Conservation (phyloP, 768 basidiomycete genomes). For the Russula sp. region DNA sequence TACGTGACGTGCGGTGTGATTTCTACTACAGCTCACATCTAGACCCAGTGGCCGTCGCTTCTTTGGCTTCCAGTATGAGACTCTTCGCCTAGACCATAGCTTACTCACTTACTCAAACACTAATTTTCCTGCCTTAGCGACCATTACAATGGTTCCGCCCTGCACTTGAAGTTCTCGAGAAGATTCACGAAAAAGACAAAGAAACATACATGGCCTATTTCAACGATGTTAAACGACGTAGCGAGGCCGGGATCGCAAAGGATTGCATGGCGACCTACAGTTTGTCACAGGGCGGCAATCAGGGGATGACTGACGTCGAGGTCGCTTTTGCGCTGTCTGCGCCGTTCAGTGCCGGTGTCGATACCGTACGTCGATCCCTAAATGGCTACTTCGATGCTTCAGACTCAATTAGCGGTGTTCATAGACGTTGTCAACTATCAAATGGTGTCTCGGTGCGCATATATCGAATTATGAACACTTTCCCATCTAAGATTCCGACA, state of each 20-base stretch:
- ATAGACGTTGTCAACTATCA: conserved; percentile 17
- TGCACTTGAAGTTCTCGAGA: background rate
- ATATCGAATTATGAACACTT: background rate
- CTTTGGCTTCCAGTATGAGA: conserved; percentile 21
- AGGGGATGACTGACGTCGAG: conserved; percentile 12
- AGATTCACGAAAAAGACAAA: background rate
- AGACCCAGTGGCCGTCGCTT: conserved; percentile 15
- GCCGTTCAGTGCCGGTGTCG: conserved; percentile 21
- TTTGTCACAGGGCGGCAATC: conserved; percentile 7
- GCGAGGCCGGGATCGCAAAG: conserved; percentile 7
- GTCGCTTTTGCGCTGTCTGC: conserved; percentile 20
- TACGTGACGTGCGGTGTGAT: background rate
- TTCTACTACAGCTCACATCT: background rate
- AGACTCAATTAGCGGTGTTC: background rate
- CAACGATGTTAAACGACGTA: conserved; percentile 10
- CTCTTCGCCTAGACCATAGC: background rate
- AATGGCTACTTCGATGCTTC: background rate
- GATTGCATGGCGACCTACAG: conserved; percentile 18
- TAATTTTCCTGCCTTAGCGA: background rate
- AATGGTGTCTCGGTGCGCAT: conserved; percentile 8
- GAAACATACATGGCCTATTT: conserved; percentile 4
- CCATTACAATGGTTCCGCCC: conserved; percentile 26
- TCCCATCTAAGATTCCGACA: background rate
- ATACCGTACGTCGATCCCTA: conserved; percentile 12
- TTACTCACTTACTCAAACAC: background rate